A percentile compares a stretch with the other conserved stretches of the same genome.
phyloP scores from a whole-genome alignment of 164 flowering plant genomes.

The Stephania yunnanensis region DNA sequence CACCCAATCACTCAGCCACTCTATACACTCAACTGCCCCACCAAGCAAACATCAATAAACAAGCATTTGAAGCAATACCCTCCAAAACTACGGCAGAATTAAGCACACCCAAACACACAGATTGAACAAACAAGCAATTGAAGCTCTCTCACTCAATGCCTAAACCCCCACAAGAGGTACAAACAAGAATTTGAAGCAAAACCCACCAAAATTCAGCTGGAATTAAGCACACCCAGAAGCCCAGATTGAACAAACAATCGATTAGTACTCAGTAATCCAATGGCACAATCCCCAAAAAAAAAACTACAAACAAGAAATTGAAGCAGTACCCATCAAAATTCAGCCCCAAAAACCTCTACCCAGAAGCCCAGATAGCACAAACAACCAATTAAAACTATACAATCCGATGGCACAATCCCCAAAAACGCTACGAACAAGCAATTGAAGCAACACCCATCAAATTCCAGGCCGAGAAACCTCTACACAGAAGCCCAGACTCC shows the following conservation, averaged over 20 bases:
- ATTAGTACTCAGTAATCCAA: neutral
- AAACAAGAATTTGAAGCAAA: constrained; percentile 23
- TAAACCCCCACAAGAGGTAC: constrained; percentile 13
- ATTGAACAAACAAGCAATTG: constrained; percentile 12
- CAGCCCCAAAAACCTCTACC: constrained; percentile 16
- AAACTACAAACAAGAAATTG: constrained; percentile 22
- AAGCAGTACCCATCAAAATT: constrained; percentile 23
- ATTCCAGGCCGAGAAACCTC: constrained; percentile 15
- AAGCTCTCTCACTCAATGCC: constrained; percentile 1
- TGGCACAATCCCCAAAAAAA: neutral
- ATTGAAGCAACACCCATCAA: constrained; percentile 22
- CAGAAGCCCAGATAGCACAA: constrained; percentile 13
- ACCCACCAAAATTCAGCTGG: constrained; percentile 16
- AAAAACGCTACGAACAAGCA: constrained; percentile 22
- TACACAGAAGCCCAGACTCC: constrained; percentile 19
- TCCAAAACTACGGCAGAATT: constrained; percentile 13
- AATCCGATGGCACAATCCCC: no score
- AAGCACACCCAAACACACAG: constrained; percentile 23
- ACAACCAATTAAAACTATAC: neutral
- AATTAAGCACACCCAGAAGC: constrained; percentile 25
- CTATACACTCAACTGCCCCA: constrained; percentile 10
- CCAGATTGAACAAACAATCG: constrained; percentile 14
- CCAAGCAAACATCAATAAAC: constrained; percentile 18
- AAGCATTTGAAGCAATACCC: constrained; percentile 28
- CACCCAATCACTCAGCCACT: constrained; percentile 8